Conservation (phyloP, 192 early-diverging fungal genomes). For the Diversispora eburnea region DNA sequence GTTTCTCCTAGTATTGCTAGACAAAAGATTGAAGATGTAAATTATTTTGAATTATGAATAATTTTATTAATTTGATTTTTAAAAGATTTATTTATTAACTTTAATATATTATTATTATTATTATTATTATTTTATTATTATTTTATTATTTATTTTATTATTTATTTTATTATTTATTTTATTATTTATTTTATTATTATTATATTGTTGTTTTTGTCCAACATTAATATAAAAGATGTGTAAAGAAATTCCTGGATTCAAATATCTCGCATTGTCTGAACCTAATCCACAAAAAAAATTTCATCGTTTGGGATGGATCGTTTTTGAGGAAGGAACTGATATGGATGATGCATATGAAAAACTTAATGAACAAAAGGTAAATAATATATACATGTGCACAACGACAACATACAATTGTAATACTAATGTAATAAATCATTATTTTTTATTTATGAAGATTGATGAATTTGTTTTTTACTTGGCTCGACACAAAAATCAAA, state of each 20-base stretch:
- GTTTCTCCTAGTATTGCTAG: constrained; percentile 69
- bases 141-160: too few relatives aligned
- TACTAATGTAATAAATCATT: neutral
- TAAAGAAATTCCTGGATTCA: constrained; percentile 71
- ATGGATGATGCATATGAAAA: constrained; percentile 63
- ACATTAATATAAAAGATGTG: constrained; percentile 3
- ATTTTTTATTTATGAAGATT: constrained; percentile 36
- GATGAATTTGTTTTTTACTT: constrained; percentile 56
- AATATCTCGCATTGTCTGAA: constrained; percentile 81
- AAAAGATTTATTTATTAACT: too few relatives aligned
- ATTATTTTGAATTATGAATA: too few relatives aligned
- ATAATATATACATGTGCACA: neutral
- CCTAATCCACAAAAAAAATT: constrained; percentile 80
- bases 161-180: too few relatives aligned
- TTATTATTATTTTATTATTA: too few relatives aligned
- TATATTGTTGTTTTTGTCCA: too few relatives aligned
- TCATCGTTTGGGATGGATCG: constrained; percentile 89
- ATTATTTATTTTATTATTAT: too few relatives aligned
- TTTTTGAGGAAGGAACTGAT: constrained; percentile 83
- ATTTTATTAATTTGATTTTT: too few relatives aligned
- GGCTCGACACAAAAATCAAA: constrained; percentile 46
- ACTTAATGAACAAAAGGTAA: constrained; percentile 53
- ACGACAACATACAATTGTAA: neutral
- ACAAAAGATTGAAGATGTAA: constrained; percentile 58
- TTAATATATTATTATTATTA: too few relatives aligned